Conservation (phyloP, 2,329 filamentous ascomycete species). For the Teratosphaeria destructans region DNA sequence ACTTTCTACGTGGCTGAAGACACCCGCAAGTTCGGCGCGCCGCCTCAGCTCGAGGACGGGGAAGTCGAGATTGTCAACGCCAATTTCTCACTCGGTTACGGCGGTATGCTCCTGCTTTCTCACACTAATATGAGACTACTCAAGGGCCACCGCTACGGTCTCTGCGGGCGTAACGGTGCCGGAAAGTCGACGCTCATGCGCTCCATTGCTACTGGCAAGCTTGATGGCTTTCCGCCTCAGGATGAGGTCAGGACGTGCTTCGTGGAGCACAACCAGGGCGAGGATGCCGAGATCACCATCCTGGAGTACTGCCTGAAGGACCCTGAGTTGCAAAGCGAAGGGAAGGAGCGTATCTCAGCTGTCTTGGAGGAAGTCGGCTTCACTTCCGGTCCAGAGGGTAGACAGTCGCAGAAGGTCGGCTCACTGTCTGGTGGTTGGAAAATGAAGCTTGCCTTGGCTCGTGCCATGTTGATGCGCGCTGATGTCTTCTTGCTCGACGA, state of each 20-base stretch:
- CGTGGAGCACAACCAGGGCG: conserved; percentile 97
- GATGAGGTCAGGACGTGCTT: conserved; percentile 93
- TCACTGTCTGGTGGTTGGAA: conserved; percentile 98
- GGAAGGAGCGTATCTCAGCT: conserved; percentile 66
- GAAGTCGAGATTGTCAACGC: conserved; percentile 96
- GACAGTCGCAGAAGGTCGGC: conserved; percentile 81
- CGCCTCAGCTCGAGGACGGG: conserved; percentile 78
- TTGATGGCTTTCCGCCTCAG: conserved; percentile 90
- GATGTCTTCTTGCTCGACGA: conserved; percentile 95
- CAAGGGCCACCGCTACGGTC: conserved; percentile 93
- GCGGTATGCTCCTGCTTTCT: conserved; percentile 90
- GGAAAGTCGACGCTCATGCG: conserved; percentile 99
- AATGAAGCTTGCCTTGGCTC: conserved; percentile 95
- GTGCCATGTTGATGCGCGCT: conserved; percentile 94
- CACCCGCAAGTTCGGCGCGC: conserved; percentile 72
- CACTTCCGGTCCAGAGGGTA: conserved; percentile 75
- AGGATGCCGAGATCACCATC: conserved; percentile 93
- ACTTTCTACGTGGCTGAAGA: conserved; percentile 74
- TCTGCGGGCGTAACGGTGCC: conserved; percentile 92
- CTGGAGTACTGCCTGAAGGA: conserved; percentile 88
- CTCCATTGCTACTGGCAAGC: conserved; percentile 86
- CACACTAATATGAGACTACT: conserved; percentile 91
- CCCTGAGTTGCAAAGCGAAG: conserved; percentile 69
- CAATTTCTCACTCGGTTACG: conserved; percentile 93
- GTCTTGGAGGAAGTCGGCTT: conserved; percentile 92